Evolutionary conservation across 768 basidiomycete genomes (phyloP).

Genomic region (Collybiopsis luxurians): DNA sequence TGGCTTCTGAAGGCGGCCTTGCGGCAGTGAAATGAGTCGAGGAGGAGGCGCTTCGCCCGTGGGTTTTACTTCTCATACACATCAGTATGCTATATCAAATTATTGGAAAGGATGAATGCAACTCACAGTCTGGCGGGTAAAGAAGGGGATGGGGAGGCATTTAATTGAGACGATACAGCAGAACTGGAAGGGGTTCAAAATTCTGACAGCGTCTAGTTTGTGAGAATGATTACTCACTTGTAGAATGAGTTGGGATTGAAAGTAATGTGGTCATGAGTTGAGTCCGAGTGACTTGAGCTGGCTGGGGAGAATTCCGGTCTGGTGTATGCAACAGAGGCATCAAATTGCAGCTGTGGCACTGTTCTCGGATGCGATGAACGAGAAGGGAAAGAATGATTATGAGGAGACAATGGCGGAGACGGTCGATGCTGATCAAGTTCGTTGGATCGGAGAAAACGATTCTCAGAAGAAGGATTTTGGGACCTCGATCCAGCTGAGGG

Average conservation of each 20-base stretch:
- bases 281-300: neutral
- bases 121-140: neutral
- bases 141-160: neutral
- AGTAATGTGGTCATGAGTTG: neutral
- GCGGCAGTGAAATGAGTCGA: no score
- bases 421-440: neutral
- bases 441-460: neutral
- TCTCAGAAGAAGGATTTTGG: neutral
- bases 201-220: neutral
- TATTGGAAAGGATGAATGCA: neutral
- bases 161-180: constrained; percentile 3
- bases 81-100: no score
- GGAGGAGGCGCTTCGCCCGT: no score
- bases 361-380: neutral
- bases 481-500: neutral
- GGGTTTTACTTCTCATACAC: no score
- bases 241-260: constrained; percentile 3
- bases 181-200: neutral
- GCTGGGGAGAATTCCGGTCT: neutral
- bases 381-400: neutral
- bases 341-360: constrained; percentile 3
- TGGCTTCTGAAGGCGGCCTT: no score
- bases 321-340: constrained; percentile 3
- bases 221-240: neutral
- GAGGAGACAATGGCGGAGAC: neutral